A percentile compares a stretch with the other conserved stretches of the same genome.
Conservation (phyloP, 1,284 basidiomycete genomes). For the Trichosporon faecale region DNA sequence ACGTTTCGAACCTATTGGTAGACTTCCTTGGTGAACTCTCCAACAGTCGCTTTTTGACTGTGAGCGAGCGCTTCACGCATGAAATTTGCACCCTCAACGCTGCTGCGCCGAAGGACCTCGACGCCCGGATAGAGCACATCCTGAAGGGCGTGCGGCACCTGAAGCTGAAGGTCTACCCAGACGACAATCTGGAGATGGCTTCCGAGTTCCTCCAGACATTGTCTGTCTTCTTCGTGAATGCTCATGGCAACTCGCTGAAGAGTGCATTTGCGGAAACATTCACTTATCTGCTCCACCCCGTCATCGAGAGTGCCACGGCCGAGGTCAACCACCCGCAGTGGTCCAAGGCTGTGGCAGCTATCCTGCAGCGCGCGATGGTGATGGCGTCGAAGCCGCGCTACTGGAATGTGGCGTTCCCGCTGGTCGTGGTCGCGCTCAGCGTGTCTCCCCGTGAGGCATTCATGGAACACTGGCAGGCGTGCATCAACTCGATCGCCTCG, state of each 20-base stretch:
- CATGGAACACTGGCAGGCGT: slow-evolving; percentile 71
- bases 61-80: slow-evolving; percentile 77
- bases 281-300: slow-evolving; percentile 75
- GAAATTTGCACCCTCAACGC: slow-evolving; percentile 73
- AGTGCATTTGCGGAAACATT: slow-evolving; percentile 81
- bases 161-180: slow-evolving; percentile 88
- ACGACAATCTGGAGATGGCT: slow-evolving; percentile 87
- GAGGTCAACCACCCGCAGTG: slow-evolving; percentile 95
- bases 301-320: slow-evolving; percentile 90
- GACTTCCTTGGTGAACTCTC: slow-evolving; percentile 78
- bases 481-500: slow-evolving; percentile 66
- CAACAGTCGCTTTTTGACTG: slow-evolving; percentile 76
- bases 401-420: slow-evolving; percentile 82
- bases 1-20: slow-evolving; percentile 73
- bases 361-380: slow-evolving; percentile 76
- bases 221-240: slow-evolving; percentile 75
- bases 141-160: slow-evolving; percentile 74
- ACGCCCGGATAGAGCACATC: slow-evolving; percentile 75
- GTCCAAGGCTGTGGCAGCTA: slow-evolving; percentile 83
- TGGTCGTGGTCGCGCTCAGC: slow-evolving; percentile 78
- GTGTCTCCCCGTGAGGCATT: slow-evolving; percentile 85
- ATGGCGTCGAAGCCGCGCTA: slow-evolving; percentile 89
- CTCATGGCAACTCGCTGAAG: slow-evolving; percentile 81
- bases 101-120: slow-evolving; percentile 70
- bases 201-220: slow-evolving; percentile 85